Evolutionary conservation across 1,139 yeast species (phyloP).

Genomic region (Pichia kudriavzevii): DNA sequence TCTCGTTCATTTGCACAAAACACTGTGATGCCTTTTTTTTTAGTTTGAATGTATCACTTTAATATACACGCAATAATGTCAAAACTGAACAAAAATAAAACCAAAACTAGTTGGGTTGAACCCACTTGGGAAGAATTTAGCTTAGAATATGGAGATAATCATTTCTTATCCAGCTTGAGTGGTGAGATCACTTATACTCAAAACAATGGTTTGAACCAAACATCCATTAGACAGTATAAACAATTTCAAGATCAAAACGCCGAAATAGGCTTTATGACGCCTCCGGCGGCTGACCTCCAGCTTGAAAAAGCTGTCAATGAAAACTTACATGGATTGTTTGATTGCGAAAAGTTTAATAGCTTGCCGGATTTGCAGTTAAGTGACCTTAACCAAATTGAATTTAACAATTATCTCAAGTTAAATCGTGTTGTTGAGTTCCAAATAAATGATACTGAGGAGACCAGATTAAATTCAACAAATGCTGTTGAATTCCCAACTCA

Average conservation of each 20-base stretch:
- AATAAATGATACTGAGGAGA: too few species aligned
- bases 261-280: conserved; percentile 5
- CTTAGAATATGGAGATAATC: not conserved
- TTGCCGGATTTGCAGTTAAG: too few species aligned
- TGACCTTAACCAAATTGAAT: too few species aligned
- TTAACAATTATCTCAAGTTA: not conserved
- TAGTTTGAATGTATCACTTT: too few species aligned
- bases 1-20: too few species aligned
- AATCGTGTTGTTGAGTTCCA: not conserved
- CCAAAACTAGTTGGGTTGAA: not conserved
- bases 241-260: conserved; percentile 4
- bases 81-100: not conserved
- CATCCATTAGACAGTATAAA: conserved; percentile 1
- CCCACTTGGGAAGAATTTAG: not conserved
- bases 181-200: conserved; percentile 4
- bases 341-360: too few species aligned
- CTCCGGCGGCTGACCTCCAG: not conserved
- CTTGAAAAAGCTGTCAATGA: conserved; percentile 3
- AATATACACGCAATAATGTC: too few species aligned
- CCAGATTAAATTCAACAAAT: too few species aligned
- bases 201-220: conserved; percentile 2
- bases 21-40: too few species aligned
- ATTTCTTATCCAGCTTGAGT: not conserved
- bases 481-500: conserved; percentile 19
- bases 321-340: conserved; percentile 3